Base-by-base conservation (phyloP, 2,329 filamentous ascomycete species). In the Xylaria arbuscula region DNA sequence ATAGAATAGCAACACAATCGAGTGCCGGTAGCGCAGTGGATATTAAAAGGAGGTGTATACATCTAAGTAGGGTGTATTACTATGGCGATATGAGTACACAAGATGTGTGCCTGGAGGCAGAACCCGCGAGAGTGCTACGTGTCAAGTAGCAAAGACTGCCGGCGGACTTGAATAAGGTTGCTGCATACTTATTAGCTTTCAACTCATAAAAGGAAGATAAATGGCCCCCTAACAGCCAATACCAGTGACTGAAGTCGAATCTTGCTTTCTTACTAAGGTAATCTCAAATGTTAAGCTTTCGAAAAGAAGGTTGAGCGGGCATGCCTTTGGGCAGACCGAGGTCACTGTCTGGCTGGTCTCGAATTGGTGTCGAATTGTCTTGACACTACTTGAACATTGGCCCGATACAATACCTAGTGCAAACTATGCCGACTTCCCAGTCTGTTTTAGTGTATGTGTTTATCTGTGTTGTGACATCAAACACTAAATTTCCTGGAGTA, bases 31-130 rank as follows among this genome's bases (percentile, higher is more conserved):
- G 17, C 24, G 22, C 19, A 62, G 22, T 42, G 15, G 28, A 38
- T 24, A 15, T 15, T 36, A 6, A 42, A 22, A 42, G 22, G 36
- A 40, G 42, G 38, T 42, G 24, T 4, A 56, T 17, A 15, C 19
- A 19, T 50, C 1, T 28, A 7, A n/a, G 4, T 3, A 56, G 54
- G 54, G 8, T 42, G 22, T 17, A 45, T n/a, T n/a, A n/a, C n/a
- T n/a, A n/a, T n/a, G n/a, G n/a, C n/a, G n/a, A n/a, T 13, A 13
- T 57, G 36, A 56, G 24, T 56, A 40, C 36, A 40, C 36, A 56
- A 19, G 10, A 13, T 42, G 19, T 56, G 19, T 2, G 3, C 19
- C 15, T 28, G 15, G 24, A 57, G 38, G 36, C 45, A 45, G 22
- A 42, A 42, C 19, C n/a, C 6, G 9, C 17, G n/a, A 28, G 19